Evolutionary conservation across 768 basidiomycete species (phyloP).

Genomic region (Coprinopsis strossmayeri): DNA sequence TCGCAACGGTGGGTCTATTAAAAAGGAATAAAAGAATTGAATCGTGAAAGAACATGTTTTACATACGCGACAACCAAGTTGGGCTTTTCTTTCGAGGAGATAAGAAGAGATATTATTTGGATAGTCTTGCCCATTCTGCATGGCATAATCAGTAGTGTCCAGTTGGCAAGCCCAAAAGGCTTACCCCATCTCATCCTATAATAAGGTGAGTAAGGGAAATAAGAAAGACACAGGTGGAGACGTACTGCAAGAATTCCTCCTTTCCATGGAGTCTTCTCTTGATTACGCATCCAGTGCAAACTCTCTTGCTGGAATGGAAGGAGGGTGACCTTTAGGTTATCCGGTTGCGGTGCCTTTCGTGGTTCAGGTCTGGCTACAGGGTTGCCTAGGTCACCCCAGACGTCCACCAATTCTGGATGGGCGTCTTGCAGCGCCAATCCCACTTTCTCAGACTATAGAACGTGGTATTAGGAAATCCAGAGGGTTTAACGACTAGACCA

Average conservation of each 20-base stretch:
- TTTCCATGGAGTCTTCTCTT: slow-evolving; percentile 80
- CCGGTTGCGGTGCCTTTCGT: slow-evolving; percentile 70
- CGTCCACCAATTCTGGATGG: slow-evolving; percentile 75
- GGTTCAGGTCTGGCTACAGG: slow-evolving; percentile 57
- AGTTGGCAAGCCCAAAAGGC: too few species aligned
- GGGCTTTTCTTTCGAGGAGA: slow-evolving; percentile 70
- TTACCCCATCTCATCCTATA: slow-evolving; percentile 90
- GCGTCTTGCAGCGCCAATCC: slow-evolving; percentile 54
- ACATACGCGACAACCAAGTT: slow-evolving; percentile 90
- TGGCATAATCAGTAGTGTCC: too few species aligned
- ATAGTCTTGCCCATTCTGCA: slow-evolving; percentile 91
- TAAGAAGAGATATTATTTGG: slow-evolving; percentile 87
- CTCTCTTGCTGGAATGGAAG: slow-evolving; percentile 96
- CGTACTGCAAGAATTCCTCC: slow-evolving; percentile 90
- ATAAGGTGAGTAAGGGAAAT: too few species aligned
- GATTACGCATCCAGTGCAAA: slow-evolving; percentile 92
- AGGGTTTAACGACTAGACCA: neutral
- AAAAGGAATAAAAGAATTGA: slow-evolving; percentile 29
- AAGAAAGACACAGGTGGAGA: too few species aligned
- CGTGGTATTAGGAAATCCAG: slow-evolving; percentile 9
- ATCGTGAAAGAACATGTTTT: slow-evolving; percentile 25
- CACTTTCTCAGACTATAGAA: slow-evolving; percentile 60
- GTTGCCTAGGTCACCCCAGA: slow-evolving; percentile 83
- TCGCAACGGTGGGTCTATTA: slow-evolving; percentile 51
- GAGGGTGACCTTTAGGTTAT: slow-evolving; percentile 74